Percentiles rank a stretch among this genome's conserved stretches.
Evolutionary conservation across 2,329 filamentous ascomycete species (phyloP).

Genomic region (Verticillium zaregamsianum): DNA sequence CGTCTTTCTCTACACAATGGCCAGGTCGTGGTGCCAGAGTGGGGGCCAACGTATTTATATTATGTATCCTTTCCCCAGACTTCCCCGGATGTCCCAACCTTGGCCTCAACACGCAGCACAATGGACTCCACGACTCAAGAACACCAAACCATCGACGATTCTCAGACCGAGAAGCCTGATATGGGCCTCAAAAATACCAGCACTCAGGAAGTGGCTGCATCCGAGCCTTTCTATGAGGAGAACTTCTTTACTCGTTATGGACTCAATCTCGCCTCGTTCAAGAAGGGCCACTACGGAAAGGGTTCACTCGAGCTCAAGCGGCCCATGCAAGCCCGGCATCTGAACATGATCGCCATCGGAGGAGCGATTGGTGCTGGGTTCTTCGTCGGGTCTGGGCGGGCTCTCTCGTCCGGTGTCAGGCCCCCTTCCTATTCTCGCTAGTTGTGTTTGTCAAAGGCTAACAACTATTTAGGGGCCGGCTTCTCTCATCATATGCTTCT

Average conservation of each 20-base stretch:
- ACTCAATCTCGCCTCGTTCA: background rate
- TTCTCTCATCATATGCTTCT: constrained; percentile 42
- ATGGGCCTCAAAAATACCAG: background rate
- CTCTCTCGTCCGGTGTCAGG: constrained; percentile 42
- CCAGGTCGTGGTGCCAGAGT: too few relatives aligned
- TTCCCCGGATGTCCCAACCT: too few relatives aligned
- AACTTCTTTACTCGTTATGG: background rate
- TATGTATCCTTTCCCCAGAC: too few relatives aligned
- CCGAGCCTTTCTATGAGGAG: background rate
- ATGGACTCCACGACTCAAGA: background rate
- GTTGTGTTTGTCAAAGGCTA: too few relatives aligned
- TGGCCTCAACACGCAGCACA: background rate
- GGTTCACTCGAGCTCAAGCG: constrained; percentile 31
- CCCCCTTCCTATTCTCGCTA: too few relatives aligned
- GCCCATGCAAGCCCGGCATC: constrained; percentile 51
- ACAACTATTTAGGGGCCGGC: constrained; percentile 30
- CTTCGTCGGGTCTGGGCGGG: constrained; percentile 55
- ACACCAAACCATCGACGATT: background rate
- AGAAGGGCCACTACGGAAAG: constrained; percentile 1
- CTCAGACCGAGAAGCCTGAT: background rate
- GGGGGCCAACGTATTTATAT: too few relatives aligned
- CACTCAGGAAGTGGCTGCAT: background rate
- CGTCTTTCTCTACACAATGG: too few relatives aligned
- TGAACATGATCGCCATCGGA: constrained; percentile 60
- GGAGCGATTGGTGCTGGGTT: constrained; percentile 55